Evolutionary conservation across 768 basidiomycete species (phyloP).

Genomic region (Mycena rosella): DNA sequence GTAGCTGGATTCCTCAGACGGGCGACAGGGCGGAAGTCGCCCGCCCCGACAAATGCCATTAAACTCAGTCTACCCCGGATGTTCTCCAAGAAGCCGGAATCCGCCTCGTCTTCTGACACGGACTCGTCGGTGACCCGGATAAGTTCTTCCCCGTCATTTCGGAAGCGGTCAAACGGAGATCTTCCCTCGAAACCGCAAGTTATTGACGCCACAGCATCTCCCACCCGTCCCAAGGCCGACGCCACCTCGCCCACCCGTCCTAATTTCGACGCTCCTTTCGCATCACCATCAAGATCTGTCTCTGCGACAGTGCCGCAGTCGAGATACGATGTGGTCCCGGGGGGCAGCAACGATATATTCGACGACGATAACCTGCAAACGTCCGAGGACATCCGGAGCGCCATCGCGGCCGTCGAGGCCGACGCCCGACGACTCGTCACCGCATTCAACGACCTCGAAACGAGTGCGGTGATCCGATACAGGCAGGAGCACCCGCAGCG

Average conservation of each 20-base stretch:
- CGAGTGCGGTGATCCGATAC: conserved; percentile 64
- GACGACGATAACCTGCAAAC: conserved; percentile 69
- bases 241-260: conserved; percentile 25
- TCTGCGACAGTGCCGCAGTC: conserved; percentile 41
- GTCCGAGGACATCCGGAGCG: conserved; percentile 67
- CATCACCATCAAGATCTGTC: conserved; percentile 41
- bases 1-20: conserved; percentile 54
- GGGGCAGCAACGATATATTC: conserved; percentile 52
- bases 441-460: conserved; percentile 77
- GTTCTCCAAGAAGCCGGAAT: conserved; percentile 49
- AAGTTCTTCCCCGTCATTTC: conserved; percentile 26
- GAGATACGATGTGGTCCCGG: conserved; percentile 37
- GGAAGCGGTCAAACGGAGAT: conserved; percentile 7
- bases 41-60: conserved; percentile 32
- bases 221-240: conserved; percentile 3
- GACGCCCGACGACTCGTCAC: conserved; percentile 73
- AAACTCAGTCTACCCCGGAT: conserved; percentile 50
- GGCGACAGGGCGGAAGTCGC: conserved; percentile 51
- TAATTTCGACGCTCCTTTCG: conserved; percentile 18
- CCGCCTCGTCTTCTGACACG: conserved; percentile 45
- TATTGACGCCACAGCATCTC: neutral
- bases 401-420: conserved; percentile 73
- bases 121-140: conserved; percentile 37
- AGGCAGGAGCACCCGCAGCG: conserved; percentile 55
- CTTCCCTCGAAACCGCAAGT: neutral